phyloP scores from a whole-genome alignment of 139 green algal species.

The Ettlia oleoabundans region DNA sequence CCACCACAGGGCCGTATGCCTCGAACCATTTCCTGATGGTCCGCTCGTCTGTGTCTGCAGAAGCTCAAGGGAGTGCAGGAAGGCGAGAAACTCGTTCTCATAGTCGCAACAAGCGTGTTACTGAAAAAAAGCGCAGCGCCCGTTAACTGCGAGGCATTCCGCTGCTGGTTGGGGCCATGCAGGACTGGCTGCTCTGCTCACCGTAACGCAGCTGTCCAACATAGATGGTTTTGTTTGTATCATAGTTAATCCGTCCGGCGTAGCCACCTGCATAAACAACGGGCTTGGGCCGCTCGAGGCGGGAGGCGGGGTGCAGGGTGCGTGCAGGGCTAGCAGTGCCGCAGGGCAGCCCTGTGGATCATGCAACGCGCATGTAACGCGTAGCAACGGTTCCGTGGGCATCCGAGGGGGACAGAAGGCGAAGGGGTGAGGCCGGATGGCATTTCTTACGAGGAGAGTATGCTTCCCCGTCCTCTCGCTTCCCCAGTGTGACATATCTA shows the following conservation, averaged over 20 bases:
- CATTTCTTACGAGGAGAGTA: not conserved
- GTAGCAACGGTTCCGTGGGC: not conserved
- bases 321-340: no score
- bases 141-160: no score
- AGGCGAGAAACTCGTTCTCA: not conserved
- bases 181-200: not conserved
- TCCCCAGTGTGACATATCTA: not conserved
- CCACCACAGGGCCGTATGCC: conserved; percentile 1
- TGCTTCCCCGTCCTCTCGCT: not conserved
- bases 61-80: not conserved
- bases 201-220: conserved; percentile 36
- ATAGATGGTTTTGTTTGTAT: conserved; percentile 15
- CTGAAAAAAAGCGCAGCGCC: no score
- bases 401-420: not conserved
- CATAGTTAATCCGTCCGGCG: not conserved
- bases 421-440: not conserved
- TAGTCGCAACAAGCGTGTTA: no score
- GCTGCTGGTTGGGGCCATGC: no score
- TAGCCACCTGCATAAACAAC: not conserved
- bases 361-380: not conserved
- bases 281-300: no score
- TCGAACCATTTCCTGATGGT: conserved; percentile 26
- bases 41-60: conserved; percentile 26
- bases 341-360: not conserved
- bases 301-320: no score